A percentile compares a stretch with the other conserved stretches of the same genome.
Conservation (phyloP, 2,329 filamentous ascomycete species). For the Rhexocercosporidium sp. region DNA sequence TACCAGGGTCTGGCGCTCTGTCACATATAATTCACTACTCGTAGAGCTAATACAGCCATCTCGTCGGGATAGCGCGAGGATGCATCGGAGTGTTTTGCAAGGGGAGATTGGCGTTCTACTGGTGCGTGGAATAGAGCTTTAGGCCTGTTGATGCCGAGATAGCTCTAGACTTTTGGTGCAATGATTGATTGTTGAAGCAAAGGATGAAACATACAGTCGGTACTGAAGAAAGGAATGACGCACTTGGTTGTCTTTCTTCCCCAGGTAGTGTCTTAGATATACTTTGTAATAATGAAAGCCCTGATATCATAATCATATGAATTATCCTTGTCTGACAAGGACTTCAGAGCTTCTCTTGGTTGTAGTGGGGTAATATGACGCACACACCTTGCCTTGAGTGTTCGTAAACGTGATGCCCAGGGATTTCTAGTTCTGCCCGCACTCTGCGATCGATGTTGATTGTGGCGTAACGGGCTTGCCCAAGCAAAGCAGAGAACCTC, state of each 20-base stretch:
- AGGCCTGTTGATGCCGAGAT: too few species aligned
- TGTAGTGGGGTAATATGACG: constrained; percentile 9
- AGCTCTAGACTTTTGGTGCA: too few species aligned
- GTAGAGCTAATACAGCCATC: too few species aligned
- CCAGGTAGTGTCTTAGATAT: neutral
- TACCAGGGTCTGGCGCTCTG: too few species aligned
- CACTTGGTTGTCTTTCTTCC: neutral
- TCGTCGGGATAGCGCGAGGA: too few species aligned
- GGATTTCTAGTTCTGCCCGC: neutral
- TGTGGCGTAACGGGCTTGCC: neutral
- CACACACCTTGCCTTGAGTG: neutral
- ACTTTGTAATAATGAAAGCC: constrained; percentile 6
- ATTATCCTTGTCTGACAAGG: constrained; percentile 5
- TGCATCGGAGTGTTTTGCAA: too few species aligned
- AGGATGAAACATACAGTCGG: neutral
- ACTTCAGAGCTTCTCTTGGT: constrained; percentile 5
- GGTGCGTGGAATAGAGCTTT: too few species aligned
- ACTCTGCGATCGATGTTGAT: neutral
- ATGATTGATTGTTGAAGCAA: neutral
- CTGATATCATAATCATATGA: constrained; percentile 7
- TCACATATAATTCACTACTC: too few species aligned
- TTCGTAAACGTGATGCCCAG: too few species aligned
- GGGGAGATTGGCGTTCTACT: too few species aligned
- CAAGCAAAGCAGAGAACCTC: too few species aligned
- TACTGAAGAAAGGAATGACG: neutral